Percentiles rank a stretch among this genome's conserved stretches.
These are phyloP conservation scores for Candida pseudoviswanathii DNA, from an alignment of 1,139 yeast species.

Conservation along the genomic window DNA sequence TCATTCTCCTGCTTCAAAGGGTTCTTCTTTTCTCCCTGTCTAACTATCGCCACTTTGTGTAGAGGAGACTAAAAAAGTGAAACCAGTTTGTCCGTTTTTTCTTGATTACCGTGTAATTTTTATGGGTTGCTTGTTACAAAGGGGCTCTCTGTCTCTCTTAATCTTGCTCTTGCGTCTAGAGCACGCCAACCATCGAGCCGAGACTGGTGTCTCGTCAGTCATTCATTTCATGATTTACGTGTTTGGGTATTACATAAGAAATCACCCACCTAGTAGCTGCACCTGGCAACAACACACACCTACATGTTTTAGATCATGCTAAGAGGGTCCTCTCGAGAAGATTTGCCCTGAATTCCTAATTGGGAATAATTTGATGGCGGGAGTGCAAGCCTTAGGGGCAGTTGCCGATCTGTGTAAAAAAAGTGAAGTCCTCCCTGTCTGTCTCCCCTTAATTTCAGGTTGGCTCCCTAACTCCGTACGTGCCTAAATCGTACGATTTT, in stretches of 20 bases:
- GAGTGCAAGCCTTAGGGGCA: background rate
- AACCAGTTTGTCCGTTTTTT: too few species aligned
- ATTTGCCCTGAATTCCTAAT: background rate
- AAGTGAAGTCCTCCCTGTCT: background rate
- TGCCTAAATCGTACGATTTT: background rate
- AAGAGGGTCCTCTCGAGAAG: background rate
- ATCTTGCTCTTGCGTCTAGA: too few species aligned
- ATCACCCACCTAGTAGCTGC: background rate
- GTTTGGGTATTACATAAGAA: background rate
- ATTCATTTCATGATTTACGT: background rate
- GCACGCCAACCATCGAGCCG: too few species aligned
- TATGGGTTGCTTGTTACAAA: too few species aligned
- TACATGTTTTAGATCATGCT: background rate
- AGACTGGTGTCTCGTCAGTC: too few species aligned
- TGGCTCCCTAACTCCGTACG: background rate
- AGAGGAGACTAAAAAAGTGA: too few species aligned
- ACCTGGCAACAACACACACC: background rate
- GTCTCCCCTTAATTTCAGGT: background rate
- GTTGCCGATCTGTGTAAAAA: background rate
- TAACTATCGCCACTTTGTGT: too few species aligned
- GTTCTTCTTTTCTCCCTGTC: too few species aligned
- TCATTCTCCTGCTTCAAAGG: too few species aligned
- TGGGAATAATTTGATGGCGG: background rate
- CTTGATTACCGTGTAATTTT: too few species aligned
- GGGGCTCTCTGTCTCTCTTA: too few species aligned